phyloP scores from a whole-genome alignment of 805 yeast species.

The Monosporozyma siamensis region DNA sequence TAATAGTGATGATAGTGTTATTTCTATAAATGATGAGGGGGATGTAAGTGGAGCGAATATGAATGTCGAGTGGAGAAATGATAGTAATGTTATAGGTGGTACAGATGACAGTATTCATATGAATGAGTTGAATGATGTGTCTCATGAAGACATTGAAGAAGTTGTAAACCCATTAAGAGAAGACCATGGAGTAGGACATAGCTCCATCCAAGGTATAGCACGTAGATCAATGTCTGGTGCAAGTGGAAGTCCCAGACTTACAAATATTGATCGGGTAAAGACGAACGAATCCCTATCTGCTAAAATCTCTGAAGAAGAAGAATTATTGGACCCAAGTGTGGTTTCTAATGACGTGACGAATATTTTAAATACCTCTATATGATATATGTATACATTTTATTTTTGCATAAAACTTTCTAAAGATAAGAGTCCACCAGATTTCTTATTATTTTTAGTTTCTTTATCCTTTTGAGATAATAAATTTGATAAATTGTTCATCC shows the following conservation, averaged over 20 bases:
- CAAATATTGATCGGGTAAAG: too few relatives aligned
- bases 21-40: neutral
- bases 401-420: constrained; percentile 42
- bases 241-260: neutral
- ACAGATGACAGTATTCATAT: too few relatives aligned
- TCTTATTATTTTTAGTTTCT: constrained; percentile 18
- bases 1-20: neutral
- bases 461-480: constrained; percentile 36
- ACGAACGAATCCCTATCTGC: too few relatives aligned
- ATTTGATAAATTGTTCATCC: constrained; percentile 35
- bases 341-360: neutral
- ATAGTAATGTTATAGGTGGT: too few relatives aligned
- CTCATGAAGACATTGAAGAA: constrained; percentile 9
- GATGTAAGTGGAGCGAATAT: too few relatives aligned
- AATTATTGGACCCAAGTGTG: neutral
- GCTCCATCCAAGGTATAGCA: constrained; percentile 13
- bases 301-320: neutral
- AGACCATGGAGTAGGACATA: constrained; percentile 8
- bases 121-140: neutral
- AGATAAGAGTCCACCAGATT: constrained; percentile 27
- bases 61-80: too few relatives aligned
- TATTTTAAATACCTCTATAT: constrained; percentile 2
- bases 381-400: constrained; percentile 4
- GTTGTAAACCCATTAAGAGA: constrained; percentile 15
- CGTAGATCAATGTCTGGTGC: constrained; percentile 21